These are phyloP conservation scores for Xerocomellus intermedius DNA, from an alignment of 768 basidiomycete genomes.

Conservation along the genomic window DNA sequence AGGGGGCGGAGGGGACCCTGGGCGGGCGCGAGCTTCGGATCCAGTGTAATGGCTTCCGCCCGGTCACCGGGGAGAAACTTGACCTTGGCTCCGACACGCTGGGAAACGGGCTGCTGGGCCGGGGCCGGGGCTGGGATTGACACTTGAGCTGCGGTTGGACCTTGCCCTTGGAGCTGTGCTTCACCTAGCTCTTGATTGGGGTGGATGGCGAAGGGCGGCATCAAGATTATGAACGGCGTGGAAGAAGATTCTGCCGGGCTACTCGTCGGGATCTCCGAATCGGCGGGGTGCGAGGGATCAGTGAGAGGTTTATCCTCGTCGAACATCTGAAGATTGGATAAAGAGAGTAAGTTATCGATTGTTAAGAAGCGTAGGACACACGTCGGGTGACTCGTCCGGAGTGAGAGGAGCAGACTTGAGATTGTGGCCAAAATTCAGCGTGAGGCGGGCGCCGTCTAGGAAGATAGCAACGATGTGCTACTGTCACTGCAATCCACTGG, in stretches of 20 bases:
- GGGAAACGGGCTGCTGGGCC: slow-evolving; percentile 4
- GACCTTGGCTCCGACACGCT: slow-evolving; percentile 15
- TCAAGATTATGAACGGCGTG: slow-evolving; percentile 11
- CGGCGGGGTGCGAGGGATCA: slow-evolving; percentile 2
- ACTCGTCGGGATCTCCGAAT: not conserved
- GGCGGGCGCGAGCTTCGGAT: slow-evolving; percentile 34
- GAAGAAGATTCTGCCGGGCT: slow-evolving; percentile 17
- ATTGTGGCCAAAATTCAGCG: slow-evolving; percentile 17
- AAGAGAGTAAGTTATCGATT: not conserved
- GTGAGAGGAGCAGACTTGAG: not conserved
- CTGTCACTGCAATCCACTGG: not conserved
- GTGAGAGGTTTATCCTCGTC: slow-evolving; percentile 20
- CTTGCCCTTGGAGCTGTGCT: not conserved
- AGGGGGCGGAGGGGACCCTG: slow-evolving; percentile 32
- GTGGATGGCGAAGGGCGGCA: slow-evolving; percentile 14
- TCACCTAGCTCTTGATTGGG: not conserved
- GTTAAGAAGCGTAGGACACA: slow-evolving; percentile 5
- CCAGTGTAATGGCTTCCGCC: slow-evolving; percentile 24
- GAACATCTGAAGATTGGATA: slow-evolving; percentile 3
- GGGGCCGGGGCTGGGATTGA: not conserved
- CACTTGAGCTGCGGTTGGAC: not conserved
- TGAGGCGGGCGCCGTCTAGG: slow-evolving; percentile 27
- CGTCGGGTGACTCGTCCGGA: slow-evolving; percentile 5
- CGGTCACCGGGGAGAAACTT: slow-evolving; percentile 25
- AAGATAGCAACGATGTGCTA: not conserved